Base-by-base conservation (phyloP, 345 rosid genomes). In the Salix arbutifolia region DNA sequence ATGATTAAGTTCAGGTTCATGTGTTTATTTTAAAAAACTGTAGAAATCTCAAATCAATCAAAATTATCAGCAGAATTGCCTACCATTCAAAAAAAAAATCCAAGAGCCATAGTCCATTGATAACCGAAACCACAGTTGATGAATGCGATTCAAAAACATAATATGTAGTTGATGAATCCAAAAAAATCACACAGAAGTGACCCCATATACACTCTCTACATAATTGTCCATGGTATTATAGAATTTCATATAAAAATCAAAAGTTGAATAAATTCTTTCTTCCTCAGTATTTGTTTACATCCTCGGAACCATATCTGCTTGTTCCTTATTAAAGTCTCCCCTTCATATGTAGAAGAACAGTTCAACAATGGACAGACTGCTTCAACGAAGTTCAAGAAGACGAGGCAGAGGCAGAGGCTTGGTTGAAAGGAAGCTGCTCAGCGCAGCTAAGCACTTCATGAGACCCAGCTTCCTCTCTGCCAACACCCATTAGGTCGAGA, bases 391-490 rank as follows among this genome's bases (percentile, higher is more conserved):
- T 21, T 83, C 75, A 58, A 33, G 84, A 77, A 65, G 88, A 67
- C 1, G 85, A 78, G 8, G 87, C 70, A 14, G 88, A 16, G 35
- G 86, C 5, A 56, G 88, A 76, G 26, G 74, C 33, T 10, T 89
- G 80, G 28, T 37, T 69, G 80, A 94, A 92, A 69, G 90, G 85
- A 50, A 87, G 80, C 77, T 94, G 98, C 69, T 94, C 93, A 0
- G 88, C 90, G 30, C 96, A 94, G 76, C 83, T 79, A 21, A 94
- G 88, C 77, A 86, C 88, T 37, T 92, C 97, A 58, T 90, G 90
- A 3, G 97, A 87, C 26, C 98, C 98, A 1, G 98, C 98, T 21
- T 91, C 94, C 73, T 94, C 97, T 31, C 98, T 80, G 40, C 97
- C 96, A 7, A 92, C 89, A 4, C 98, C 98, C 84, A 92, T 82